Evolutionary conservation across 148 eudicot species (phyloP).

Genomic region (Chenopodium quinoa): DNA sequence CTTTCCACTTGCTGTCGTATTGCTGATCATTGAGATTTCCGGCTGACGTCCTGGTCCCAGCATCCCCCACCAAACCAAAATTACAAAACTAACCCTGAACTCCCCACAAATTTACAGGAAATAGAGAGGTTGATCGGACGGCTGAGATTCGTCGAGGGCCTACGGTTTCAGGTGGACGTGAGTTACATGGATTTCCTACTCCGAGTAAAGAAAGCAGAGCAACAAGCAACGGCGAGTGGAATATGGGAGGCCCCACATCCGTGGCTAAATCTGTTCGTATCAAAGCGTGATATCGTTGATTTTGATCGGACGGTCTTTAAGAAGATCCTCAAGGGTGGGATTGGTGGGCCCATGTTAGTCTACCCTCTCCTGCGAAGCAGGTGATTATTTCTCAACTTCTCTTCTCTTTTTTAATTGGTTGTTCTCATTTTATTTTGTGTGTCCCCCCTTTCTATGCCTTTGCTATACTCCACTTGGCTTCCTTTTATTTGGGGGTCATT

Average conservation of each 20-base stretch:
- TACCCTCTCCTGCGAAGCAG: conserved; percentile 78
- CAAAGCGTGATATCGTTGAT: conserved; percentile 56
- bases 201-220: conserved; percentile 68
- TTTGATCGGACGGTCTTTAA: conserved; percentile 74
- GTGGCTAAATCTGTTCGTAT: conserved; percentile 81
- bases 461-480: too few species aligned
- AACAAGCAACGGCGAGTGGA: conserved; percentile 59
- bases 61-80: neutral
- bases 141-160: conserved; percentile 42
- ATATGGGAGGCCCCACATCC: conserved; percentile 95
- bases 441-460: too few species aligned
- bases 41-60: conserved; percentile 42
- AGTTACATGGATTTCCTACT: conserved; percentile 68
- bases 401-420: neutral
- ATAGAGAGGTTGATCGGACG: conserved; percentile 48
- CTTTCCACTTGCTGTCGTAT: conserved; percentile 17
- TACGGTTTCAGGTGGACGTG: conserved; percentile 55
- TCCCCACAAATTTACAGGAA: conserved; percentile 25
- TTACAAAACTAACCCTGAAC: neutral
- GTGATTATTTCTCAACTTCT: neutral
- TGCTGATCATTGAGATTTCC: conserved; percentile 42
- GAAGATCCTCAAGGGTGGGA: conserved; percentile 60
- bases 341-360: conserved; percentile 89
- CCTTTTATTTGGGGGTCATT: too few species aligned
- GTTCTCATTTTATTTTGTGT: too few species aligned